phyloP scores from a whole-genome alignment of 106 monocot species.

The Phalaenopsis aphrodite region DNA sequence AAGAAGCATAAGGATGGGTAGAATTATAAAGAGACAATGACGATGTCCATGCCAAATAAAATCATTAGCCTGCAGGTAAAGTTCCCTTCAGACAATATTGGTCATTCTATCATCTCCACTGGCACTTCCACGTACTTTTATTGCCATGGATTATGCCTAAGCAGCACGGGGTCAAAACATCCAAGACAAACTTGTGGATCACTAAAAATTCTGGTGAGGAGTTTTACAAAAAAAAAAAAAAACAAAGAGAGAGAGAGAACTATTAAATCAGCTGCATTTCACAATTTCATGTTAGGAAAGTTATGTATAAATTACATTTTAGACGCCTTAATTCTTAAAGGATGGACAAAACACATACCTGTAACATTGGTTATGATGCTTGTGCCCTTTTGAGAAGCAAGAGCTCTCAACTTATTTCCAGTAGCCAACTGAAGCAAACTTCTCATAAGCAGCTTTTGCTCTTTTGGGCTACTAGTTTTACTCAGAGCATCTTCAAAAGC shows the following conservation, averaged over 20 bases:
- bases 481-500: slow-evolving; percentile 77
- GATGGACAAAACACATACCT: slow-evolving; percentile 25
- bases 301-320: background rate
- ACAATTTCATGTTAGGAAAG: background rate
- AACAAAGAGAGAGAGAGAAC: background rate
- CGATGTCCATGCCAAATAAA: too few species aligned
- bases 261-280: background rate
- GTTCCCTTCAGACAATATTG: background rate
- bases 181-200: background rate
- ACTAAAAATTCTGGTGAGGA: background rate
- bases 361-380: slow-evolving; percentile 86
- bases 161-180: background rate
- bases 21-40: too few species aligned
- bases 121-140: background rate
- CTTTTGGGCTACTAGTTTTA: slow-evolving; percentile 88
- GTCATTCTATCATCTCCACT: background rate
- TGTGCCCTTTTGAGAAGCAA: slow-evolving; percentile 63
- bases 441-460: slow-evolving; percentile 81
- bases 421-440: slow-evolving; percentile 69
- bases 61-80: background rate
- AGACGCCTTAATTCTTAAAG: background rate
- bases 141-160: background rate
- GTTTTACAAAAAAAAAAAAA: background rate
- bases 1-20: too few species aligned
- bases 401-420: slow-evolving; percentile 81